Conservation (phyloP, 768 basidiomycete species). For the Amanita pallidorosea region DNA sequence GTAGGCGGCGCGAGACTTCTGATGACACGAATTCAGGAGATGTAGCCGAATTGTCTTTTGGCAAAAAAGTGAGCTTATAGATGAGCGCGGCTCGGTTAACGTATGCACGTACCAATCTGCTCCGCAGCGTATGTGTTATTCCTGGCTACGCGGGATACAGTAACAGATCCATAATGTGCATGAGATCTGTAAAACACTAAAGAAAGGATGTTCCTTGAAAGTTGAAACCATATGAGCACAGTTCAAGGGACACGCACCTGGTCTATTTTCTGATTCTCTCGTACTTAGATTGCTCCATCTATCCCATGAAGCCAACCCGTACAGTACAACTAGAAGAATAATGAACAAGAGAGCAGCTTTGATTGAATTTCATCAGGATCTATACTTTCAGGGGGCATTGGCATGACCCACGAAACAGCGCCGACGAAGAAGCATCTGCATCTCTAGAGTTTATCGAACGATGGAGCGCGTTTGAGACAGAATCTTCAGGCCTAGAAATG, state of each 20-base stretch:
- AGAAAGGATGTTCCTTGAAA: background rate
- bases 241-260: background rate
- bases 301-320: constrained; percentile 27
- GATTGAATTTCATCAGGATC: background rate
- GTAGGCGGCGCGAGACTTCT: too few species aligned
- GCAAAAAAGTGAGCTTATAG: too few species aligned
- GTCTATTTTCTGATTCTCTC: constrained; percentile 12
- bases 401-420: background rate
- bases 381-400: background rate
- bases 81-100: background rate
- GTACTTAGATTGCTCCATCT: constrained; percentile 21
- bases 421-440: background rate
- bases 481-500: background rate
- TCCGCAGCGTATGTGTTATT: background rate
- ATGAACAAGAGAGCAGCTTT: constrained; percentile 17
- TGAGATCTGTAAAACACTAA: background rate
- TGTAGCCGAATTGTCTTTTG: too few species aligned
- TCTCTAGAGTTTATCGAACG: background rate
- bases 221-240: background rate
- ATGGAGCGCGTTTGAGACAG: background rate
- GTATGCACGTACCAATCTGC: background rate
- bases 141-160: background rate
- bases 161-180: background rate
- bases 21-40: too few species aligned
- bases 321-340: constrained; percentile 20